Percentiles rank a stretch among this genome's conserved stretches.
Conservation (phyloP, 2,329 filamentous ascomycete genomes). For the Aspergillus spinulosporus region DNA sequence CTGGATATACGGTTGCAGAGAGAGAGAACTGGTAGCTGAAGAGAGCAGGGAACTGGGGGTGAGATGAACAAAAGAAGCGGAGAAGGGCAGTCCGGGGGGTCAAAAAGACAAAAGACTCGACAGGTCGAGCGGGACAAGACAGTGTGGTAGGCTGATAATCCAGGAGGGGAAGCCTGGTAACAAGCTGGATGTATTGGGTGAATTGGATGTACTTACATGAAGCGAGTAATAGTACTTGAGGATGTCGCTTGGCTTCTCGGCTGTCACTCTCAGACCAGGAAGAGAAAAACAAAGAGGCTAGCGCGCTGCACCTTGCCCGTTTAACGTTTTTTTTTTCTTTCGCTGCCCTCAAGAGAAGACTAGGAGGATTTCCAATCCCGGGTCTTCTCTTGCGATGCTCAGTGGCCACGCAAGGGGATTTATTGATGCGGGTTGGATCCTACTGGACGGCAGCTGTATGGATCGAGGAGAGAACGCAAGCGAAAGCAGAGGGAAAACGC, state of each 20-base stretch:
- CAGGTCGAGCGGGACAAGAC: not conserved
- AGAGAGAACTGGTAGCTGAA: slow-evolving; percentile 8
- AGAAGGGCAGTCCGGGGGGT: slow-evolving; percentile 6
- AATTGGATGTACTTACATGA: slow-evolving; percentile 2
- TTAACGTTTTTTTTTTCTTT: slow-evolving; percentile 16
- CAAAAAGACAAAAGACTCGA: not conserved
- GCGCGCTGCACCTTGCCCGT: slow-evolving; percentile 27
- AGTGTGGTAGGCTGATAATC: not conserved
- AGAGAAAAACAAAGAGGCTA: slow-evolving; percentile 25
- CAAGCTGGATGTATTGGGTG: not conserved
- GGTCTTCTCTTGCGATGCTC: slow-evolving; percentile 15
- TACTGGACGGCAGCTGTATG: slow-evolving; percentile 18
- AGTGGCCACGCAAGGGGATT: slow-evolving; percentile 22
- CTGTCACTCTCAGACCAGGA: slow-evolving; percentile 12
- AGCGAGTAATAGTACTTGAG: slow-evolving; percentile 13
- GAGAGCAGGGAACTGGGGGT: slow-evolving; percentile 11
- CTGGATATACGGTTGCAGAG: not conserved
- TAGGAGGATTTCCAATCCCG: slow-evolving; percentile 21
- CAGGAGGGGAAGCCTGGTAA: not conserved
- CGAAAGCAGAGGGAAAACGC: slow-evolving; percentile 13
- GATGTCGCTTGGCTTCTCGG: not conserved
- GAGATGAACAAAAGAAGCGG: slow-evolving; percentile 7
- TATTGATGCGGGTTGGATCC: slow-evolving; percentile 13
- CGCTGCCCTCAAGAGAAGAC: slow-evolving; percentile 4
- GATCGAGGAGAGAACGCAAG: slow-evolving; percentile 2